phyloP scores from a whole-genome alignment of 1,139 yeast species.

The Geotrichum cucujoidarum region DNA sequence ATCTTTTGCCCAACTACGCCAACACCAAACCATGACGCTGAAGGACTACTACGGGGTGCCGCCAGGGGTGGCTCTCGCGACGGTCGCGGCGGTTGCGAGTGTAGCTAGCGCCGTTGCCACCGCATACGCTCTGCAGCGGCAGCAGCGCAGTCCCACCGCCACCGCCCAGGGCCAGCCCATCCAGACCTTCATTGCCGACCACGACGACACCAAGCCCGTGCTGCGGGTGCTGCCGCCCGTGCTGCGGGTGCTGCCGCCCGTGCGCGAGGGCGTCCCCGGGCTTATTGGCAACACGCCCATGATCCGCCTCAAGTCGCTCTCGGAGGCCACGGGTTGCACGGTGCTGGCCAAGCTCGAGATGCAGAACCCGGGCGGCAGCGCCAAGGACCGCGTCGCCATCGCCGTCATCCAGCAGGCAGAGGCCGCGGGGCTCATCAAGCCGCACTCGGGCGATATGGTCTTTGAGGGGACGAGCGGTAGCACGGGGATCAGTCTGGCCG shows the following conservation, averaged over 20 bases:
- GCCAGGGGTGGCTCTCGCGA: neutral
- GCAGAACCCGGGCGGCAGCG: conserved; percentile 90
- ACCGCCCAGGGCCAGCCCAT: too few species aligned
- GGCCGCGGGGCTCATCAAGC: conserved; percentile 50
- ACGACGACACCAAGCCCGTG: neutral
- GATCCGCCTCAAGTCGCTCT: conserved; percentile 71
- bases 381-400: conserved; percentile 90
- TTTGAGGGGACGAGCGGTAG: conserved; percentile 96
- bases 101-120: neutral
- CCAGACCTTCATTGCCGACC: neutral
- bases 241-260: conserved; percentile 11
- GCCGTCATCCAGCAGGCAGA: conserved; percentile 75
- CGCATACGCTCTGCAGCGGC: too few species aligned
- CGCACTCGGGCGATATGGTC: conserved; percentile 56
- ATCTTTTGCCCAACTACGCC: too few species aligned
- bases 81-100: neutral
- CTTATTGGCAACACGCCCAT: conserved; percentile 89
- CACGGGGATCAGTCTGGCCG: conserved; percentile 90
- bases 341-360: conserved; percentile 84
- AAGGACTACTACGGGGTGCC: too few species aligned
- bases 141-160: too few species aligned
- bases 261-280: conserved; percentile 46
- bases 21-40: too few species aligned
- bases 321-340: conserved; percentile 69
- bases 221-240: conserved; percentile 11